Conservation (phyloP, 2,329 filamentous ascomycete species). For the Aureobasidium musti region DNA sequence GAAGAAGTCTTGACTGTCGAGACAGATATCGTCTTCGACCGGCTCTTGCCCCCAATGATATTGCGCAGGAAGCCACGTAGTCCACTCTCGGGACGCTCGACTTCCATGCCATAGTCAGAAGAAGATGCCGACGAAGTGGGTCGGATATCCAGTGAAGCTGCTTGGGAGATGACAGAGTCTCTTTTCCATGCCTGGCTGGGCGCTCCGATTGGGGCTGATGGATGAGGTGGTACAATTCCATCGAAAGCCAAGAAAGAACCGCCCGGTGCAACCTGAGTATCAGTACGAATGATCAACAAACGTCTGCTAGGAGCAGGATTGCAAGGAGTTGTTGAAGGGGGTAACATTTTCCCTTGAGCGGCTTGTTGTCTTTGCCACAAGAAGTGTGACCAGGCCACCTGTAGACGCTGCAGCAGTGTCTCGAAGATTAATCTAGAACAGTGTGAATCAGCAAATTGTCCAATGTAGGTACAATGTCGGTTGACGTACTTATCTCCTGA, state of each 20-base stretch:
- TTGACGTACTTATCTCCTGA: constrained; percentile 29
- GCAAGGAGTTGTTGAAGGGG: constrained; percentile 76
- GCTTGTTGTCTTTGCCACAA: constrained; percentile 71
- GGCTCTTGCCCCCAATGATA: constrained; percentile 39
- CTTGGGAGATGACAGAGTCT: constrained; percentile 38
- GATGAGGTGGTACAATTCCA: constrained; percentile 52
- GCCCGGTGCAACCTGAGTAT: constrained; percentile 59
- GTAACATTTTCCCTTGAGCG: constrained; percentile 55
- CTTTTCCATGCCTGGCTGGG: constrained; percentile 39
- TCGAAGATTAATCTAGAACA: constrained; percentile 65
- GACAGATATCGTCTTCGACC: constrained; percentile 34
- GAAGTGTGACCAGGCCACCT: constrained; percentile 76
- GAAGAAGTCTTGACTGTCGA: not conserved
- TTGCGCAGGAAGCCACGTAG: constrained; percentile 42
- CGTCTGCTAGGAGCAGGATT: constrained; percentile 81
- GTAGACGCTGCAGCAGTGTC: constrained; percentile 66
- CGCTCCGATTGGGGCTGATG: constrained; percentile 39
- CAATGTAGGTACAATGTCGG: not conserved
- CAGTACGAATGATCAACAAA: constrained; percentile 85
- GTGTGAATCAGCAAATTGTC: not conserved
- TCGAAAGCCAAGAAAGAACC: constrained; percentile 65
- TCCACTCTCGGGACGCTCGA: constrained; percentile 35
- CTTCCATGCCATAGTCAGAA: constrained; percentile 36
- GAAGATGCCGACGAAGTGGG: constrained; percentile 37
- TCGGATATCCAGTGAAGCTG: constrained; percentile 37